phyloP scores from a whole-genome alignment of 768 basidiomycete species.

The Tricholoma sp. region DNA sequence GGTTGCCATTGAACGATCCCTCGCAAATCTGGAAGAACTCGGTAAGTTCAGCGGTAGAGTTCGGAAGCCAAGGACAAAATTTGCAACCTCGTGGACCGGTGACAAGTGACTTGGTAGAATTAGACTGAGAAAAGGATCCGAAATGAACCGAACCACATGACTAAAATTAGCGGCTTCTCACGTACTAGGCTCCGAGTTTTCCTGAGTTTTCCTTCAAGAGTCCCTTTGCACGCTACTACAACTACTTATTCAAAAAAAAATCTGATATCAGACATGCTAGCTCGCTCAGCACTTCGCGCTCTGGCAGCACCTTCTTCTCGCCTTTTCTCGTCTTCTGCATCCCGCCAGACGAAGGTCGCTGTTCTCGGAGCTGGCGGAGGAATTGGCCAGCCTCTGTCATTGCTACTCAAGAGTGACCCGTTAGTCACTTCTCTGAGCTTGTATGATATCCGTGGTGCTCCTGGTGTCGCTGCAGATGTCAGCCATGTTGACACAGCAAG shows the following conservation, averaged over 20 bases:
- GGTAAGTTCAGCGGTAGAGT: no score
- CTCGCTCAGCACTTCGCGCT: conserved; percentile 57
- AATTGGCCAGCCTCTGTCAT: conserved; percentile 95
- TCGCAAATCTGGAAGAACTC: not conserved
- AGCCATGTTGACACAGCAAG: conserved; percentile 88
- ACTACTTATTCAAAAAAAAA: conserved; percentile 16
- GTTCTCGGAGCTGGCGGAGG: conserved; percentile 99
- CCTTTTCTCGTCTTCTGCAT: conserved; percentile 70
- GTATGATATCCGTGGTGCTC: conserved; percentile 93
- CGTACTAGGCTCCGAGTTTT: not conserved
- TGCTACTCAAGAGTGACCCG: conserved; percentile 91
- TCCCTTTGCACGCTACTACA: conserved; percentile 13
- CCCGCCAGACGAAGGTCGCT: conserved; percentile 81
- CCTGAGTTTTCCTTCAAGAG: conserved; percentile 8
- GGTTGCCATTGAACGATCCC: conserved; percentile 51
- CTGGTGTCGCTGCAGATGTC: conserved; percentile 96
- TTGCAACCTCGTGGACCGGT: no score
- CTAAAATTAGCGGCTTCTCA: not conserved
- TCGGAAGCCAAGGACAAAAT: no score
- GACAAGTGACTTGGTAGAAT: no score
- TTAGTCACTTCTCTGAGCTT: conserved; percentile 80
- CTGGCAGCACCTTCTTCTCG: conserved; percentile 51
- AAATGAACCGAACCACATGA: conserved; percentile 1
- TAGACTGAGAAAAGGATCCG: not conserved
- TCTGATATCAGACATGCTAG: conserved; percentile 48